phyloP scores from a whole-genome alignment of 345 rosid genomes.

The Eucalyptus erythrocorys region DNA sequence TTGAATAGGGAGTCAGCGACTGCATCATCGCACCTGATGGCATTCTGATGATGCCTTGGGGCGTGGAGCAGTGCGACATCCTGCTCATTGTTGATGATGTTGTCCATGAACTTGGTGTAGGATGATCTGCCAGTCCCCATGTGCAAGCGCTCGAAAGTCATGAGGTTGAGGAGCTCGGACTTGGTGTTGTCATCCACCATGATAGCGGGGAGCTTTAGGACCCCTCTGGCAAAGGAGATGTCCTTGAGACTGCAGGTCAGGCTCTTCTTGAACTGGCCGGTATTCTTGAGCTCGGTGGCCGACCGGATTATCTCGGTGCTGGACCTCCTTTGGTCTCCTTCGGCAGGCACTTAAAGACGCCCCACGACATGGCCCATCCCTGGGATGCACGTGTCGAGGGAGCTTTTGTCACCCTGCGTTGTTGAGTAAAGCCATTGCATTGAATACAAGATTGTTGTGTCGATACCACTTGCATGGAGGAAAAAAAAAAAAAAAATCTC shows the following conservation, averaged over 20 bases:
- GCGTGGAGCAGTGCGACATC: slow-evolving; percentile 31
- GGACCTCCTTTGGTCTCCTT: slow-evolving; percentile 21
- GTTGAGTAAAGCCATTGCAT: too few species aligned
- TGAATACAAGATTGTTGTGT: too few species aligned
- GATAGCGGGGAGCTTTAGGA: background rate
- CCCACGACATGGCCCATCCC: background rate
- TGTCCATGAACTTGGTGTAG: slow-evolving; percentile 30
- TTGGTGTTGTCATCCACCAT: background rate
- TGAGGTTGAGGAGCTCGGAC: background rate
- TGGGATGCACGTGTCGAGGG: too few species aligned
- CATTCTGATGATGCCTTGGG: slow-evolving; percentile 27
- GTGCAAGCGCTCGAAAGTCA: slow-evolving; percentile 3
- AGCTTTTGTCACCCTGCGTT: too few species aligned
- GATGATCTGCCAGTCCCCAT: slow-evolving; percentile 27
- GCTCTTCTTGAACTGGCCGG: background rate
- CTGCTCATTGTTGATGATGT: slow-evolving; percentile 18
- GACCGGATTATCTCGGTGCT: background rate
- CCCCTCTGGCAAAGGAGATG: background rate
- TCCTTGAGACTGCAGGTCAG: background rate
- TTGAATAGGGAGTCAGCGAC: slow-evolving; percentile 33
- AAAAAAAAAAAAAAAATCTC: too few species aligned
- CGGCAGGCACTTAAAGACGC: background rate
- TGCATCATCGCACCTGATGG: slow-evolving; percentile 26
- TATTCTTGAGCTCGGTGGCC: background rate
- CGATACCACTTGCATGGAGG: too few species aligned